Evolutionary conservation across 1,139 yeast species (phyloP), one percentile per base, ranked within the genome.

Genomic region (Suhomyces kunorum): DNA sequence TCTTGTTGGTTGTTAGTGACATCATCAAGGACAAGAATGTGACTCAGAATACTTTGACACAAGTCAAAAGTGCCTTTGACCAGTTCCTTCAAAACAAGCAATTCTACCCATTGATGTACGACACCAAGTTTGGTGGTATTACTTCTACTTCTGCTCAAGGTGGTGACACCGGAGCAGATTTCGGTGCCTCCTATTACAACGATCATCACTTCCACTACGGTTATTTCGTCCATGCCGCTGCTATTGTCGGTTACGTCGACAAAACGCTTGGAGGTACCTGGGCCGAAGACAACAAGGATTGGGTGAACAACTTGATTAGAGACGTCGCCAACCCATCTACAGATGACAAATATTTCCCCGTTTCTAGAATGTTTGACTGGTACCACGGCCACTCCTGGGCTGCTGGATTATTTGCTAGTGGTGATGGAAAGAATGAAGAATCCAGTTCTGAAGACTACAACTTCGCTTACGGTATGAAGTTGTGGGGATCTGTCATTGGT

Each of bases 371-470:
- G 73, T 87, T 86, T 61, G 92, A 85, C 59, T 87, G 87, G 87
- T 87, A 65, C 64, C 73, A 74, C 32, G 95, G 95, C 23, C 95
- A 87, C 60, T 83, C 94, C 2, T 86, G 92, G 89, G 94, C 95
- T 6, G 78, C 78, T 43, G 95, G 95, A 13, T 66, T 86, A 47
- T 81, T 78, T 54, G 77, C 74, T 26, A 66, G 80, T 49, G 84
- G 81, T 26, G 94, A 84, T 55, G 94, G 95, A 44, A 81, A 81
- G 54, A 82, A 87, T 55, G 85, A 87, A 65, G 95, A 87, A 61
- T 82, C 90, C 3, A 71, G 87, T 12, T 81, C 90, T 13, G 95
- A 87, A 59, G 94, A 86, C 56, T 82, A 81, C 66, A 85, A 87
- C 63, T 83, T 83, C 55, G 79, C 87, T 12, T 86, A 84, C 61